Conservation (phyloP, 805 yeast species). For the Schizosaccharomyces octosporus region DNA sequence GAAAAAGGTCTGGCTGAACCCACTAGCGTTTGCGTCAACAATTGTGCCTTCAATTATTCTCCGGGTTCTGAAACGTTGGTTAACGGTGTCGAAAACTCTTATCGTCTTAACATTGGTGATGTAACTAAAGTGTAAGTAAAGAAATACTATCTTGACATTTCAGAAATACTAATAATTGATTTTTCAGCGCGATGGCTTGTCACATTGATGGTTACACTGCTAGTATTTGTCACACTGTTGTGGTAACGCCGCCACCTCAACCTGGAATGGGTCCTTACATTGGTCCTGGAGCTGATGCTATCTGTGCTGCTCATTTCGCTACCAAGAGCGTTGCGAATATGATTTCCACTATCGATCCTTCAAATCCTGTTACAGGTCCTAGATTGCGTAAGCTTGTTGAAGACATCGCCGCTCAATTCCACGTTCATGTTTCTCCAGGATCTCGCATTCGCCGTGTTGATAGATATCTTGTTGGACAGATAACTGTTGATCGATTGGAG, state of each 20-base stretch:
- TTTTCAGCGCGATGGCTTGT: slow-evolving; percentile 36
- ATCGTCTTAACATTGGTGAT: slow-evolving; percentile 36
- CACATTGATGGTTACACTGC: slow-evolving; percentile 92
- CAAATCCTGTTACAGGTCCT: slow-evolving; percentile 32
- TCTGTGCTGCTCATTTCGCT: slow-evolving; percentile 74
- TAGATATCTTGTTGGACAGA: slow-evolving; percentile 82
- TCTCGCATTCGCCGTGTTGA: slow-evolving; percentile 77
- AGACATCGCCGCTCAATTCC: slow-evolving; percentile 58
- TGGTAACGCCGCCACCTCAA: slow-evolving; percentile 23
- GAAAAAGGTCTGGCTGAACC: slow-evolving; percentile 90
- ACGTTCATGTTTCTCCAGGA: slow-evolving; percentile 75
- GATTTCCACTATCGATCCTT: slow-evolving; percentile 15
- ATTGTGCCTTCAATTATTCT: slow-evolving; percentile 50
- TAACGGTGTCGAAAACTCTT: neutral
- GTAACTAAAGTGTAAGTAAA: slow-evolving; percentile 34
- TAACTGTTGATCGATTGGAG: slow-evolving; percentile 8
- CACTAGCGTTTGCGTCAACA: slow-evolving; percentile 67
- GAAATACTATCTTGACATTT: neutral
- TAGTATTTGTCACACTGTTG: slow-evolving; percentile 48
- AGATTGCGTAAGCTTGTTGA: slow-evolving; percentile 56
- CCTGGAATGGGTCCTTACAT: slow-evolving; percentile 31
- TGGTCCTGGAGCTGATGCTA: slow-evolving; percentile 71
- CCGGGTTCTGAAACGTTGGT: slow-evolving; percentile 19
- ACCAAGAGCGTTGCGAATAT: slow-evolving; percentile 61
- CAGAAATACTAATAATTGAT: neutral